Evolutionary conservation across 495 filamentous ascomycete genomes (phyloP), one percentile per base, ranked within the genome.

Genomic region (Beverwykella pulmonaria): DNA sequence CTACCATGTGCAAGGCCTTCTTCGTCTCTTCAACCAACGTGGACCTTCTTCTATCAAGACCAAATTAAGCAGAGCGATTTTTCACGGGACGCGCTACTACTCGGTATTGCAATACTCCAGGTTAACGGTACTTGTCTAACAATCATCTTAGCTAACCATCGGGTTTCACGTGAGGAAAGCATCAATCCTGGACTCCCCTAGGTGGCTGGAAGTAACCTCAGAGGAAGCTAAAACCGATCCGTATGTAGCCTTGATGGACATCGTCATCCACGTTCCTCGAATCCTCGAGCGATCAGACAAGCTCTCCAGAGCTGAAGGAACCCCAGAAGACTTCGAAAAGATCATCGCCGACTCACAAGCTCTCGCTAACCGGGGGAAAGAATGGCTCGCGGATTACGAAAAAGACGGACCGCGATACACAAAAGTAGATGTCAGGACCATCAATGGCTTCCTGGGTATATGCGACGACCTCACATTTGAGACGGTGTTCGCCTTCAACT

Each of bases 41-140:
- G 63, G 68, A 15, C 68, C 68, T 1, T 25, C 41, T 1, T 63
- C 68, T 1, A 39, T 71, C 26, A 59, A 67, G 17, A 22, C 53
- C 0, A 39, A 22, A 25, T 22, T 71, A 20, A 49, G 19, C 36
- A 22, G 66, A 22, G n/a, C 32, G 12, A 25, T 71, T 9, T 67
- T 71, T 59, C 62, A 67, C 32, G 68, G 62, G 9, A 64, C 59
- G 3, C 58, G 68, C n/a, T 67, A 71, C 36, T 29, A 63, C 48
- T 67, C 58, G 17, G 68, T 71, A 67, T 19, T 12, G 22, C 22
- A 9, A 26, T 26, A 17, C 32, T 58, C 6, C 20, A 26, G 2
- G 9, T 8, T 2, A 25, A n/a, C 2, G 0, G 3, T 17, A 50
- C 22, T 25, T 27, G 2, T 12, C 58, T 67, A 46, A 67, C 48